Base-by-base conservation (phyloP, 2,329 filamentous ascomycete genomes). In the Talaromyces sp. region DNA sequence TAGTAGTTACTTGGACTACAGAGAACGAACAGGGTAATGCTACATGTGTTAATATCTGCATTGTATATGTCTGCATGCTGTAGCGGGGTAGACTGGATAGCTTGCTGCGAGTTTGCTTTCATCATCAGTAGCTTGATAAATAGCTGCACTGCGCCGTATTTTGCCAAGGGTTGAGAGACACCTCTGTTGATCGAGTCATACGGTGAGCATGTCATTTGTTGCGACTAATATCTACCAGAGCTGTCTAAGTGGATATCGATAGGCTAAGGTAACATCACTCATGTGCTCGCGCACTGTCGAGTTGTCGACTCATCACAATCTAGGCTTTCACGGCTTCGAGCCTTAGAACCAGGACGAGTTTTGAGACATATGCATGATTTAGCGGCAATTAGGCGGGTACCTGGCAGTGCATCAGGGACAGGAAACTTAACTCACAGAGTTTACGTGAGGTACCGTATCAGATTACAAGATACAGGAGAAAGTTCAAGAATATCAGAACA, bases 61-160 rank as follows among this genome's bases (percentile, higher is more conserved):
- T 40, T 48, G 28, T 18, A 59, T 59, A 18, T n/a, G n/a, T 35
- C 31, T 54, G 50, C 40, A 35, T 48, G 8, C 7, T 3, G n/a
- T 46, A 48, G 56, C 57, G 57, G 57, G 57, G 57, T 59, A 39
- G 21, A 16, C 48, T 42, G 9, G 31, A 35, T 48, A 48, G 31
- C n/a, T 33, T 14, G 16, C 46, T 52, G 42, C 57, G 28, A 35
- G 14, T 18, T 35, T 42, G 33, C 23, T 42, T 40, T n/a, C 35
- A 39, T 35, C 4, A 40, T 28, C 25, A 42, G 54, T 25, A 57
- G 21, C 14, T 56, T 39, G 35, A 39, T 42, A 57, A 42, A 57
- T 31, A 42, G 9, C 14, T 57, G 12, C 16, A 31, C 54, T 57
- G 54, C 54, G 54, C 54, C 54, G 54, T 9, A 57, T 57, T 57